Percentiles rank a stretch among this genome's conserved stretches.
Evolutionary conservation across 2,329 filamentous ascomycete genomes (phyloP).

Genomic region (Neurospora sp.): DNA sequence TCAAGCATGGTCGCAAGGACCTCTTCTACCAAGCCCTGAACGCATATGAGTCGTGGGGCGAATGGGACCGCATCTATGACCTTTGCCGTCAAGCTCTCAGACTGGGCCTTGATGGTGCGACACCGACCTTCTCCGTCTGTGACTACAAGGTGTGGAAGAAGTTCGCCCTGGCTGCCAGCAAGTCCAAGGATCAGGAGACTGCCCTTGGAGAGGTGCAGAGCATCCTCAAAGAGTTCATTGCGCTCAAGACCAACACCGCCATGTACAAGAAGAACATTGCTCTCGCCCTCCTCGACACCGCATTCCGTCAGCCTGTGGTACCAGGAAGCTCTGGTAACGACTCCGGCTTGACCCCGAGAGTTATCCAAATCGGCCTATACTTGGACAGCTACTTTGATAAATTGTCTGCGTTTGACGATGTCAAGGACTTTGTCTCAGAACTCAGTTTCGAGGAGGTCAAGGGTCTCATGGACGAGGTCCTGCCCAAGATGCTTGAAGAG

Average conservation of each 20-base stretch:
- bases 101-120: constrained; percentile 26
- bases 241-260: constrained; percentile 16
- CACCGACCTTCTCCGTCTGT: constrained; percentile 33
- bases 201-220: constrained; percentile 21
- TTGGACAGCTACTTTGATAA: constrained; percentile 24
- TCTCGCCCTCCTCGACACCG: constrained; percentile 23
- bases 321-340: constrained; percentile 9
- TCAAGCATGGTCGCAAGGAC: constrained; percentile 37
- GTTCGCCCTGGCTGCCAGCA: constrained; percentile 23
- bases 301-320: constrained; percentile 19
- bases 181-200: constrained; percentile 17
- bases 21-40: constrained; percentile 32
- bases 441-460: constrained; percentile 32
- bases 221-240: constrained; percentile 19
- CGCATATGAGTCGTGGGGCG: constrained; percentile 26
- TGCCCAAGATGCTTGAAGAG: constrained; percentile 24
- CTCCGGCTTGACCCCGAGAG: constrained; percentile 15
- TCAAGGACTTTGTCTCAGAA: constrained; percentile 33
- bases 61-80: constrained; percentile 34
- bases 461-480: constrained; percentile 28
- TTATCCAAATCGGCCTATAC: constrained; percentile 24
- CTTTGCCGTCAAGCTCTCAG: constrained; percentile 35
- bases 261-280: constrained; percentile 28
- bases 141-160: constrained; percentile 30
- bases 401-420: constrained; percentile 33